Evolutionary conservation across 345 rosid genomes (phyloP).

Genomic region (Sisymbrium altissimum): DNA sequence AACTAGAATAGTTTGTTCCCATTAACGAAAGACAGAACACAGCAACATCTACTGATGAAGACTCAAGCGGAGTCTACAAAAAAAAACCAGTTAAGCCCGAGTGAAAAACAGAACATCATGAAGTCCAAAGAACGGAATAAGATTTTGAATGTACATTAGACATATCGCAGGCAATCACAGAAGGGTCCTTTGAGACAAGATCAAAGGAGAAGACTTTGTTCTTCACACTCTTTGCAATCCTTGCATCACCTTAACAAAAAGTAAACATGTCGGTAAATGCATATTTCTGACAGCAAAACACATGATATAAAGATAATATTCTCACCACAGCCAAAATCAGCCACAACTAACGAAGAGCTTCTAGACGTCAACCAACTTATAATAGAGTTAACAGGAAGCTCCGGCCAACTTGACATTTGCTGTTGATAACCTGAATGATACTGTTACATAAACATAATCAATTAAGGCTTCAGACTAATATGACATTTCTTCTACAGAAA

Average conservation of each 20-base stretch:
- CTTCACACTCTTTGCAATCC: slow-evolving; percentile 73
- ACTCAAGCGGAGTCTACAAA: slow-evolving; percentile 64
- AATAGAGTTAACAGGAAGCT: slow-evolving; percentile 74
- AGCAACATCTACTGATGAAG: slow-evolving; percentile 72
- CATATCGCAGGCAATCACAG: slow-evolving; percentile 90
- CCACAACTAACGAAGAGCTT: slow-evolving; percentile 73
- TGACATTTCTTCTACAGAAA: background rate
- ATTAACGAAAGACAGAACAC: slow-evolving; percentile 93
- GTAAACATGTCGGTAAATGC: background rate
- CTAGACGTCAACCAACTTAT: slow-evolving; percentile 58
- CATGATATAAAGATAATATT: slow-evolving; percentile 28
- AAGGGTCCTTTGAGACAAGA: slow-evolving; percentile 77
- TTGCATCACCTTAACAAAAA: slow-evolving; percentile 67
- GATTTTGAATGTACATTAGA: slow-evolving; percentile 50
- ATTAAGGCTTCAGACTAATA: background rate
- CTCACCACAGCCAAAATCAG: slow-evolving; percentile 99
- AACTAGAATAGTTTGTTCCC: slow-evolving; percentile 85
- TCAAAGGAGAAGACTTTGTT: slow-evolving; percentile 92
- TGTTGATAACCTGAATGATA: slow-evolving; percentile 95
- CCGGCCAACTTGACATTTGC: slow-evolving; percentile 97
- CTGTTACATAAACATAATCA: slow-evolving; percentile 33
- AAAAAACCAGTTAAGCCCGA: background rate
- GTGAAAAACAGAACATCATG: background rate
- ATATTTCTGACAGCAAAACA: background rate
- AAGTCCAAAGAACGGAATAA: background rate